Evolutionary conservation across 2,329 filamentous ascomycete species (phyloP).

Genomic region (Fulvia fulva): DNA sequence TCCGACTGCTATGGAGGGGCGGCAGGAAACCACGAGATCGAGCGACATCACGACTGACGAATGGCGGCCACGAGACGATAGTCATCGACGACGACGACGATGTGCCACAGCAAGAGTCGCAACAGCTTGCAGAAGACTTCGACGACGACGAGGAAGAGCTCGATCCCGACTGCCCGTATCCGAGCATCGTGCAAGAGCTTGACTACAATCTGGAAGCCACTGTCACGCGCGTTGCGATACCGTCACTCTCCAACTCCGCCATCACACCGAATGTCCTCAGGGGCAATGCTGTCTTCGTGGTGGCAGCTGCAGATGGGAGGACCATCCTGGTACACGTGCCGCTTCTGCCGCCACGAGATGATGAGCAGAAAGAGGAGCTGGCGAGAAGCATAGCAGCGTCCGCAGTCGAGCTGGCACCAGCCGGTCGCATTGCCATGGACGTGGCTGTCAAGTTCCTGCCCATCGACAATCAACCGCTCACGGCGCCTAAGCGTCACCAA

Average conservation of each 20-base stretch:
- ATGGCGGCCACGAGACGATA: slow-evolving; percentile 45
- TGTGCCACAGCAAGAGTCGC: slow-evolving; percentile 27
- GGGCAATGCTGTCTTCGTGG: slow-evolving; percentile 46
- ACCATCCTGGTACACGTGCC: slow-evolving; percentile 54
- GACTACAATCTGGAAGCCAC: slow-evolving; percentile 53
- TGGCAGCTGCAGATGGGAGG: slow-evolving; percentile 55
- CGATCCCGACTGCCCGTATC: slow-evolving; percentile 54
- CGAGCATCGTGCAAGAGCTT: slow-evolving; percentile 51
- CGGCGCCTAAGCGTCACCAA: background rate
- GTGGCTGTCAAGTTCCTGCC: slow-evolving; percentile 19
- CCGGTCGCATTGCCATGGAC: slow-evolving; percentile 6
- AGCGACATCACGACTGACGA: slow-evolving; percentile 5
- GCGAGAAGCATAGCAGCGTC: slow-evolving; percentile 8
- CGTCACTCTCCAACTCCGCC: slow-evolving; percentile 32
- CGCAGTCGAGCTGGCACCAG: slow-evolving; percentile 7
- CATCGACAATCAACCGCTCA: slow-evolving; percentile 9
- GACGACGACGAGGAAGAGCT: slow-evolving; percentile 55
- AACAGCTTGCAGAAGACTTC: slow-evolving; percentile 38
- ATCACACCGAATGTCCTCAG: slow-evolving; percentile 24
- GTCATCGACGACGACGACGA: slow-evolving; percentile 57
- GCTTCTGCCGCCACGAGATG: slow-evolving; percentile 44
- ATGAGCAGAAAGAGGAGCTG: slow-evolving; percentile 21
- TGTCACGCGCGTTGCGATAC: slow-evolving; percentile 52
- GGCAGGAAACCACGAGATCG: slow-evolving; percentile 37
- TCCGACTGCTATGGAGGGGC: slow-evolving; percentile 59